Conservation (phyloP, 2,329 filamentous ascomycete species). For the Colletotrichum euphorbiae region DNA sequence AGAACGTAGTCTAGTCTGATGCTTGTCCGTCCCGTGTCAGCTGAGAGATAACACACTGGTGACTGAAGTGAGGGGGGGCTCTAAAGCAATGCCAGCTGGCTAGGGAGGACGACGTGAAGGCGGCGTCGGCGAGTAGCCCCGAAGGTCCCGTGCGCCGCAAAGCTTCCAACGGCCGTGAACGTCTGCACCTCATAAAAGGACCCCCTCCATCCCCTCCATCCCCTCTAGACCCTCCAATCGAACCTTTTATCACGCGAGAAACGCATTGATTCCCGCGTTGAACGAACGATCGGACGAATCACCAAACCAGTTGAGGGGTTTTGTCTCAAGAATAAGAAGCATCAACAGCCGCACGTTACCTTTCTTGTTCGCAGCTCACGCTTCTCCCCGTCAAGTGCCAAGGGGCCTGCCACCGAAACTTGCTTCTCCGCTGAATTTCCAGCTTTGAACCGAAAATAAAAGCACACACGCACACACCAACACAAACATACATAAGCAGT, state of each 20-base stretch:
- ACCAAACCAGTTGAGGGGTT: not conserved
- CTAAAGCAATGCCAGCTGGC: conserved; percentile 23
- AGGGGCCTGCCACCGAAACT: not conserved
- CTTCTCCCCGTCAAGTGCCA: not conserved
- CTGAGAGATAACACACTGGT: conserved; percentile 5
- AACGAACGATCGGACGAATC: conserved; percentile 7
- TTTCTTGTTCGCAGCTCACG: not conserved
- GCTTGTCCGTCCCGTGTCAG: conserved; percentile 6
- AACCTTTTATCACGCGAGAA: conserved; percentile 1
- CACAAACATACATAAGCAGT: not conserved
- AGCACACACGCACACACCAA: not conserved
- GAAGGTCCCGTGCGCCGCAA: conserved; percentile 24
- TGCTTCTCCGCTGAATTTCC: not conserved
- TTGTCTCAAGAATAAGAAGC: conserved; percentile 2
- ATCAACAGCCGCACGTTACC: conserved; percentile 1
- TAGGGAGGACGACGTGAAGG: not conserved
- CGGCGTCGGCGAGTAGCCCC: conserved; percentile 5
- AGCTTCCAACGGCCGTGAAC: conserved; percentile 19
- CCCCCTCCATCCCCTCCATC: conserved; percentile 12
- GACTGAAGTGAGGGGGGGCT: not conserved
- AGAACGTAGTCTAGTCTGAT: too few species aligned
- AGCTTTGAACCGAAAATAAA: not conserved
- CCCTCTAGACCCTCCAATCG: conserved; percentile 9
- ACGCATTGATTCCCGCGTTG: not conserved
- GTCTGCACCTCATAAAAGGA: conserved; percentile 14